Conservation (phyloP, 2,329 filamentous ascomycete genomes). For the Ophiostoma tasmaniense region DNA sequence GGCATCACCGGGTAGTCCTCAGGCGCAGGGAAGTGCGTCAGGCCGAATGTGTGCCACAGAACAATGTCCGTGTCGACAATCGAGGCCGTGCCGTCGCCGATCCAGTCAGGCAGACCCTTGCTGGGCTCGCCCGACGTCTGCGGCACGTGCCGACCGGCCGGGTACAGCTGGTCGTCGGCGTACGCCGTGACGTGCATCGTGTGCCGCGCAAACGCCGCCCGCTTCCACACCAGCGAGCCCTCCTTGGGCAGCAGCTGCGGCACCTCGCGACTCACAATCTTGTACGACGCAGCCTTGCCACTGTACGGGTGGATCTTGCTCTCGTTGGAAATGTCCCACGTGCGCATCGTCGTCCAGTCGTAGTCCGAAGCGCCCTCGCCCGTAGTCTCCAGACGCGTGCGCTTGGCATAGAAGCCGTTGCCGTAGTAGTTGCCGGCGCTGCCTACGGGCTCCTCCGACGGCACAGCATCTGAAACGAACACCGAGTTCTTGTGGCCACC, state of each 20-base stretch:
- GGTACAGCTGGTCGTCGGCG: constrained; percentile 71
- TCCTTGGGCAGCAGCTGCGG: constrained; percentile 71
- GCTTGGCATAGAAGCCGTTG: constrained; percentile 81
- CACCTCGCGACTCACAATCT: constrained; percentile 80
- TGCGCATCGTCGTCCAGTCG: constrained; percentile 66
- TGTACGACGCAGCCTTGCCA: constrained; percentile 77
- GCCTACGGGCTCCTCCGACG: constrained; percentile 65
- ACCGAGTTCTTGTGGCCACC: constrained; percentile 77
- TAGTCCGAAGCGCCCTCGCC: constrained; percentile 68
- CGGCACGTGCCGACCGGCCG: constrained; percentile 77
- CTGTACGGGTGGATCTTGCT: constrained; percentile 78
- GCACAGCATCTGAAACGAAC: constrained; percentile 70
- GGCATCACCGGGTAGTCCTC: constrained; percentile 95
- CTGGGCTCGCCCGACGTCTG: constrained; percentile 78
- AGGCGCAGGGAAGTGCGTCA: constrained; percentile 80
- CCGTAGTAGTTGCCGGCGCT: constrained; percentile 78
- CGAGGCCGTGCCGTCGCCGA: constrained; percentile 57
- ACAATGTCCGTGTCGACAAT: constrained; percentile 81
- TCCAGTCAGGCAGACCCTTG: constrained; percentile 65
- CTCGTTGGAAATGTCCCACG: constrained; percentile 86
- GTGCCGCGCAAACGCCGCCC: constrained; percentile 79
- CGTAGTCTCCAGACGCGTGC: constrained; percentile 68
- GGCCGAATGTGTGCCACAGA: constrained; percentile 87
- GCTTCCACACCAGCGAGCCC: constrained; percentile 76
- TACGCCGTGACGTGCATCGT: constrained; percentile 86